Percentiles rank a stretch among this genome's conserved stretches.
Evolutionary conservation across 2,329 filamentous ascomycete genomes (phyloP).

Genomic region (Daldinia sp.): DNA sequence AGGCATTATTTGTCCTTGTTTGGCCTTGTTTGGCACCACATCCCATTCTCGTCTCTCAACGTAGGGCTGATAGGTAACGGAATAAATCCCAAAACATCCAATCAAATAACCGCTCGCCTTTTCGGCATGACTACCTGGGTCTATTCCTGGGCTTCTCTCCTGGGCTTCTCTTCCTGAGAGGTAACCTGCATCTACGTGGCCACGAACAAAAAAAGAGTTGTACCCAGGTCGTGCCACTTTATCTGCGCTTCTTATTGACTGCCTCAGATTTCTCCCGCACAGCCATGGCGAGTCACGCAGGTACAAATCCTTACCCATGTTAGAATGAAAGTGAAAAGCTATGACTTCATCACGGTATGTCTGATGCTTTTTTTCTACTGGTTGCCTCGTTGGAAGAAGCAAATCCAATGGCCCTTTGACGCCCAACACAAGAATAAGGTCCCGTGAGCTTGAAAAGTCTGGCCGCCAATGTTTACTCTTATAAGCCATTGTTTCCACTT

Average conservation of each 20-base stretch:
- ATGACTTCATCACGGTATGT: slow-evolving; percentile 14
- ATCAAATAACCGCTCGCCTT: slow-evolving; percentile 10
- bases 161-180: too few species aligned
- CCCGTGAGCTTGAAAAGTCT: slow-evolving; percentile 4
- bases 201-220: slow-evolving; percentile 20
- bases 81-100: slow-evolving; percentile 8
- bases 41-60: slow-evolving; percentile 2
- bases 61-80: slow-evolving; percentile 27
- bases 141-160: too few species aligned
- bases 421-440: not conserved
- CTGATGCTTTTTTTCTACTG: slow-evolving; percentile 1
- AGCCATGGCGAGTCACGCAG: slow-evolving; percentile 17
- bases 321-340: not conserved
- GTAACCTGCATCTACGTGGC: slow-evolving; percentile 30
- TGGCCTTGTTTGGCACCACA: slow-evolving; percentile 20
- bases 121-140: slow-evolving; percentile 16
- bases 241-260: slow-evolving; percentile 4
- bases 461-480: slow-evolving; percentile 4
- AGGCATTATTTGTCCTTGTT: slow-evolving; percentile 21
- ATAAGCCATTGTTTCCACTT: slow-evolving; percentile 10
- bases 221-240: slow-evolving; percentile 27
- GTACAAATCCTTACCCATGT: slow-evolving; percentile 13
- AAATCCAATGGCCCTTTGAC: slow-evolving; percentile 9
- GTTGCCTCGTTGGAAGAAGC: slow-evolving; percentile 6
- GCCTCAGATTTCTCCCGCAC: slow-evolving; percentile 4